These are phyloP conservation scores for Sclerotinia subarctica DNA, from an alignment of 2,329 filamentous ascomycete genomes.

Conservation along the genomic window DNA sequence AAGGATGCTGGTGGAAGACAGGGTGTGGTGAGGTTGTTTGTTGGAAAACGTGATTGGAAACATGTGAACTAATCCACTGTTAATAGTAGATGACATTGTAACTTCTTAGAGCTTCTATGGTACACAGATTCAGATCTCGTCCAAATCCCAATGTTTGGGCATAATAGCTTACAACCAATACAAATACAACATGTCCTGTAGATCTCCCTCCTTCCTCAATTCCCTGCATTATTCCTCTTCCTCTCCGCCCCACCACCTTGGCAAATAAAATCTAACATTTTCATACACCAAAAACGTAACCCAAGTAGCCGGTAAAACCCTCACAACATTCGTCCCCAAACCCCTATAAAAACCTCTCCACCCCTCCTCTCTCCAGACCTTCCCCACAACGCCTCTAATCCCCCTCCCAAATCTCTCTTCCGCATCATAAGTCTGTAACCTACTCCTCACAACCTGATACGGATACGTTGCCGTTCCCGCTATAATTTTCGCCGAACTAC, in stretches of 20 bases:
- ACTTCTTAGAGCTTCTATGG: background rate
- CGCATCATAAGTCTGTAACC: slow-evolving; percentile 86
- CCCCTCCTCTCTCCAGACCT: slow-evolving; percentile 79
- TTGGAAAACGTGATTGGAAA: slow-evolving; percentile 10
- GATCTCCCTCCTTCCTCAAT: too few species aligned
- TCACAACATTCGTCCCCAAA: slow-evolving; percentile 79
- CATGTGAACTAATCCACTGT: background rate
- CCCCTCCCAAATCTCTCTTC: slow-evolving; percentile 70
- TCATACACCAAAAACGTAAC: slow-evolving; percentile 97
- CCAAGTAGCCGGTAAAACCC: slow-evolving; percentile 92
- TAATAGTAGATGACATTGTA: background rate
- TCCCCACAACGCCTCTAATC: slow-evolving; percentile 63
- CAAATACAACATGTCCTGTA: background rate
- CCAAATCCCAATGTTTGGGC: background rate
- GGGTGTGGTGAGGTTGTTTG: slow-evolving; percentile 19
- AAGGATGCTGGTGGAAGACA: slow-evolving; percentile 18
- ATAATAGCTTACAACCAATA: background rate
- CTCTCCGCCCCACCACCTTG: slow-evolving; percentile 35
- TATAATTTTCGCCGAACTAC: slow-evolving; percentile 77
- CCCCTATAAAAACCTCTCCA: slow-evolving; percentile 86
- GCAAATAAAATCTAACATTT: slow-evolving; percentile 75
- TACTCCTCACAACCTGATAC: slow-evolving; percentile 85
- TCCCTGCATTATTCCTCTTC: background rate
- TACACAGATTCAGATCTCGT: background rate
- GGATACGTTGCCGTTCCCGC: slow-evolving; percentile 91